Percentiles rank a stretch among this genome's conserved stretches.
Conservation (phyloP, 768 basidiomycete genomes). For the Amanita pallidorosea region DNA sequence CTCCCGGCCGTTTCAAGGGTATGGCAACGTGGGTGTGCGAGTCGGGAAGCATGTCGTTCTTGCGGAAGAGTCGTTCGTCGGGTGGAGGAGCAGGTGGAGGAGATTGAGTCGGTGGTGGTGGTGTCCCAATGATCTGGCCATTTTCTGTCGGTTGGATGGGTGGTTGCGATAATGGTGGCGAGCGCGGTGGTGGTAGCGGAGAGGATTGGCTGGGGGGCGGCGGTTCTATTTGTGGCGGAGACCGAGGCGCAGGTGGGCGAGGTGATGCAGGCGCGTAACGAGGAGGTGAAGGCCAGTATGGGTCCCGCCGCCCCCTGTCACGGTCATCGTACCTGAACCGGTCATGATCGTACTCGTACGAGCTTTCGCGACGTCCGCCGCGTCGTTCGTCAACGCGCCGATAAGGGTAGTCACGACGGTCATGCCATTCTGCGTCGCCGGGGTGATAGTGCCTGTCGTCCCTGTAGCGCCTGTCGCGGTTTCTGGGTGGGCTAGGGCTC, state of each 20-base stretch:
- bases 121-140: constrained; percentile 8
- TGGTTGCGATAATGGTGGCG: constrained; percentile 10
- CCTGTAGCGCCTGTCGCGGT: constrained; percentile 10
- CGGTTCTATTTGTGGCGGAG: constrained; percentile 12
- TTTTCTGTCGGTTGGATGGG: neutral
- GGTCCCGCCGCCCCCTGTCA: constrained; percentile 13
- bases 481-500: constrained; percentile 23
- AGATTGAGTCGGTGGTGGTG: constrained; percentile 16
- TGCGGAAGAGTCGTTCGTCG: constrained; percentile 14
- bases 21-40: constrained; percentile 31
- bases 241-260: constrained; percentile 12
- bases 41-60: constrained; percentile 22
- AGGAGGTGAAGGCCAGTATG: constrained; percentile 13
- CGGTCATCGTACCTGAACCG: constrained; percentile 10
- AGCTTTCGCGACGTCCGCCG: constrained; percentile 21
- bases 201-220: constrained; percentile 11
- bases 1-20: constrained; percentile 33
- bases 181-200: constrained; percentile 10
- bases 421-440: constrained; percentile 15
- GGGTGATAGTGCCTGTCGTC: constrained; percentile 11
- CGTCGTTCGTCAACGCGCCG: constrained; percentile 21
- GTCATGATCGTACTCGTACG: constrained; percentile 6
- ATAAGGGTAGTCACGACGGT: constrained; percentile 15
- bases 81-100: constrained; percentile 22
- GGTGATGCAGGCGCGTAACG: constrained; percentile 9